Evolutionary conservation across 2,329 filamentous ascomycete genomes (phyloP).

Genomic region (Knufia petricola): DNA sequence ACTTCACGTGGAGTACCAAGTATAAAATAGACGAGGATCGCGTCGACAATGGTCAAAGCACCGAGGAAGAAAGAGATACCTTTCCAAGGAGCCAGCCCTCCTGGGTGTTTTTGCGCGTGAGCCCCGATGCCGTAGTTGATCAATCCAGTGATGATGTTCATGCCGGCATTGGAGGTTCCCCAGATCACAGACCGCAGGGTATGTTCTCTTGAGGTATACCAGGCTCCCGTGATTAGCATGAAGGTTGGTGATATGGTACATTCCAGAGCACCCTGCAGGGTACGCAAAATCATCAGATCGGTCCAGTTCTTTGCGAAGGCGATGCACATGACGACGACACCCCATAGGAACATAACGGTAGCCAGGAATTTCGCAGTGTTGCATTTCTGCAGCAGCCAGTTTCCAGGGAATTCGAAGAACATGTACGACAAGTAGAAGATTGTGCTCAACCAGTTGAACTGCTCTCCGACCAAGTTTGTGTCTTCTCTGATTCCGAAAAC

Average conservation of each 20-base stretch:
- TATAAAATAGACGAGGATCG: no score
- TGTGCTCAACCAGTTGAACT: conserved; percentile 40
- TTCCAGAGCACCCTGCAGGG: conserved; percentile 15
- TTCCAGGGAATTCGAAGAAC: conserved; percentile 42
- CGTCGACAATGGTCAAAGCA: no score
- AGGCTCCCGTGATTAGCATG: conserved; percentile 21
- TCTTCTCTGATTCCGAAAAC: conserved; percentile 39
- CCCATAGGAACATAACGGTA: conserved; percentile 22
- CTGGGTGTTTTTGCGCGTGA: no score
- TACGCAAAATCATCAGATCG: conserved; percentile 15
- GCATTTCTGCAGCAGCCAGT: conserved; percentile 39
- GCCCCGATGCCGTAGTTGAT: no score
- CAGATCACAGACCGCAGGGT: conserved; percentile 14
- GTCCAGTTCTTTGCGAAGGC: conserved; percentile 14
- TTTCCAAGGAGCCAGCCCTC: no score
- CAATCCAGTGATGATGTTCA: no score
- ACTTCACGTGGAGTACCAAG: no score
- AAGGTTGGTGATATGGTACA: conserved; percentile 29
- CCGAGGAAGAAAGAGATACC: no score
- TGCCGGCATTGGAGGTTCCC: conserved; percentile 15
- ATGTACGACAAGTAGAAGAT: conserved; percentile 45
- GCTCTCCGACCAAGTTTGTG: conserved; percentile 32
- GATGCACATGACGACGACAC: conserved; percentile 15
- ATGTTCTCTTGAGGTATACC: conserved; percentile 18
- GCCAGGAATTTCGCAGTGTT: conserved; percentile 42